Base-by-base conservation (phyloP, 306 rosid species). In the Casuarina cunninghamiana region DNA sequence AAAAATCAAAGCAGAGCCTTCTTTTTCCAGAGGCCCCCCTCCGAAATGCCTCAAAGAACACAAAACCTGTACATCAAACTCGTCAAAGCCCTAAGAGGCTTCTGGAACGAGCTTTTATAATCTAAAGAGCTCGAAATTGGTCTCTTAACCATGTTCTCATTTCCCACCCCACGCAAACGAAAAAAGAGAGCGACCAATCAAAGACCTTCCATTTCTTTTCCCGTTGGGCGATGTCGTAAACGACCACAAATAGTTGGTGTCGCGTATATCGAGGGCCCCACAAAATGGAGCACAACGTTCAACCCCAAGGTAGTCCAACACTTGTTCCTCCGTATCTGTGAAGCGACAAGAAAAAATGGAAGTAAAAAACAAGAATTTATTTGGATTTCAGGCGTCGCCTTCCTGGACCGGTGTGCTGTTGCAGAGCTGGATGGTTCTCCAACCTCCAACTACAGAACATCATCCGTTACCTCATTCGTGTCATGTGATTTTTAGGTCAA, bases 101-200 rank as follows among this genome's bases (percentile, higher is more conserved):
- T 66, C 73, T 26, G 71, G 45, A 70, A 48, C 7, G 41, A 65
- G 65, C 38, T 8, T 57, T 58, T 58, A 26, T 26, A 58, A 1
- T 8, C 15, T 32, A 3, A 8, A 35, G 10, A 26, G 32, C 32
- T 48, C 4, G 37, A 80, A 44, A 68, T 21, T 41, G 43, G 44
- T 21, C 55, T 26, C 2, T 83, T 80, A 26, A 71, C 80, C 70
- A 78, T 50, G 71, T 69, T 63, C 77, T 79, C 78, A 61, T 53
- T 75, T 11, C n/a, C 71, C 76, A 50, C 82, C 63, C 51, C 69
- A 38, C 73, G 61, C 41, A 51, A 73, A 13, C 38, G 76, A 49
- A 74, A 42, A 35, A 13, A 8, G 61, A 3, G 62, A 16, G 5
- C 53, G 17, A 39, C 71, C 68, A 57, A 75, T 32, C 67, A 37